Base-by-base conservation (phyloP, 1,139 yeast genomes). In the Saccharomyces hybrid region DNA sequence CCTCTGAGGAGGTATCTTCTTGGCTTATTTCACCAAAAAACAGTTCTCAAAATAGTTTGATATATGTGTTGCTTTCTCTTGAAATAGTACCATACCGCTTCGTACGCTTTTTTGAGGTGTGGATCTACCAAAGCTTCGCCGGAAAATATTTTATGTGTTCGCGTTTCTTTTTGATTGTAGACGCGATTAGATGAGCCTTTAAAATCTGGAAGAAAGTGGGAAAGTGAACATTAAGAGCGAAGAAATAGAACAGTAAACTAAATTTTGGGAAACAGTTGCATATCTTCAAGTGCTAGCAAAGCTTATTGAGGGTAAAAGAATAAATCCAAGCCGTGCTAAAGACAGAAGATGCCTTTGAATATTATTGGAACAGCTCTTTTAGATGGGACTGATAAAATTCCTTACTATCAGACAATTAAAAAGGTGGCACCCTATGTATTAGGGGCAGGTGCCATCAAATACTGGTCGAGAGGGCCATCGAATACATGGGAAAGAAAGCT, bases 401-500 rank as follows among this genome's bases (percentile, higher is more conserved):
- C 97, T 0, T 87, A 86, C 41, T 89, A 85, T 82, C 73, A 75
- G 2, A 73, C 78, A 54, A 69, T 88, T 57, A 80, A 78, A 60
- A 61, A 64, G 11, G 80, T 78, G 59, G 83, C 79, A 0, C 90
- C 95, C 0, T 72, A 73, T 3, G 63, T 77, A 1, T 72, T 76
- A 0, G 77, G 76, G 0, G 70, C 78, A 0, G 79, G 74, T 0
- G 77, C 78, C 1, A 55, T 81, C 52, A 91, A 91, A 68, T 81
- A 81, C 67, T 88, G 86, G 72, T 84, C 86, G 64, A 79, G 84
- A 44, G 98, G 98, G 2, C 71, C 88, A 1, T 63, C 78, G 26
- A 93, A 90, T 70, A 86, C 90, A 0, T 90, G 97, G 96, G 96
- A 88, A 60, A 77, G 97, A 56, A 91, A 90, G 59, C 73, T 93